These are phyloP conservation scores for Neolecta irregularis DNA, from an alignment of 1,139 yeast species.

Conservation along the genomic window DNA sequence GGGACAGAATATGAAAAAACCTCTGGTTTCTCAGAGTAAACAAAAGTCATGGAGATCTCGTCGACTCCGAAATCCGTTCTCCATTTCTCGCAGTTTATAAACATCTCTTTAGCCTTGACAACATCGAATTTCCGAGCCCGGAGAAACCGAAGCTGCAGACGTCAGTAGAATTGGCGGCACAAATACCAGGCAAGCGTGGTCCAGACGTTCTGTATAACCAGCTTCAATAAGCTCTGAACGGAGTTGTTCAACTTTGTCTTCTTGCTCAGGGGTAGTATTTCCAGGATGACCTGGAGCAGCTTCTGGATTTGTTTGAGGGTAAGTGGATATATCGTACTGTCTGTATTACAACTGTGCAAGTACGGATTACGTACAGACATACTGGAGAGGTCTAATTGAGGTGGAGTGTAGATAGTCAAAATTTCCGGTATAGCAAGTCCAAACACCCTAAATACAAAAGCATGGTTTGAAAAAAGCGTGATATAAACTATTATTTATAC, in stretches of 20 bases:
- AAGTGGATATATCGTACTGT: constrained; percentile 18
- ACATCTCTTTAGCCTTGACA: constrained; percentile 67
- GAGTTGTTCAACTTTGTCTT: constrained; percentile 41
- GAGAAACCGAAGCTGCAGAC: constrained; percentile 51
- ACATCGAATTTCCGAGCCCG: constrained; percentile 92
- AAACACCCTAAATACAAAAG: no score
- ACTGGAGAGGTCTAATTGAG: no score
- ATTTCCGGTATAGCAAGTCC: no score
- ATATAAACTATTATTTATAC: no score
- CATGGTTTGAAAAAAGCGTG: no score
- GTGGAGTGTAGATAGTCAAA: no score
- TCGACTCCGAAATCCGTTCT: constrained; percentile 73
- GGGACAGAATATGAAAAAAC: constrained; percentile 23
- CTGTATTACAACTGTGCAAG: not conserved
- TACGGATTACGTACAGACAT: no score
- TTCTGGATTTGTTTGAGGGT: constrained; percentile 53
- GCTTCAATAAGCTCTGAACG: constrained; percentile 41
- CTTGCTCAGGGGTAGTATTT: constrained; percentile 54
- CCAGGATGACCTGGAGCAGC: constrained; percentile 71
- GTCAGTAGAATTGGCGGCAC: not conserved
- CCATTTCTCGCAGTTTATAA: constrained; percentile 78
- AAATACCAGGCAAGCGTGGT: constrained; percentile 57
- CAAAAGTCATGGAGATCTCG: constrained; percentile 72
- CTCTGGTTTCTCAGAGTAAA: constrained; percentile 74
- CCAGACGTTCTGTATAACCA: constrained; percentile 62